Base-by-base conservation (phyloP, 2,329 filamentous ascomycete genomes). In the Graphilbum sp. region DNA sequence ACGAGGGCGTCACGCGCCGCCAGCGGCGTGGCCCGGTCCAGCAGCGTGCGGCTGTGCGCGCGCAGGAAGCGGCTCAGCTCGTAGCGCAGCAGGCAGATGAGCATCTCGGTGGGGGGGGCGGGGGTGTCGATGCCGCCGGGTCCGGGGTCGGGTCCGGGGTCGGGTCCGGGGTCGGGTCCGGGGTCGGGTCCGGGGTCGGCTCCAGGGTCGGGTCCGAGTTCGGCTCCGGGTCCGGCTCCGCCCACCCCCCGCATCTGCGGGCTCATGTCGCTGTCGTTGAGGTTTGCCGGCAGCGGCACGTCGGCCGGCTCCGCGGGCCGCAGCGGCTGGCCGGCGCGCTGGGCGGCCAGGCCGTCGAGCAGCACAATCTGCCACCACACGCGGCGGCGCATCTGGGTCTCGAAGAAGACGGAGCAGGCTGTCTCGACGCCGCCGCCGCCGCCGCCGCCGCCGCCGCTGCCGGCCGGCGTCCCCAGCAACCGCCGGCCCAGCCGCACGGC, bases 341-440 rank as follows among this genome's bases (percentile, higher is more conserved):
- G 44, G 18, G 42, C 27, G 11, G 30, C 34, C 13, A 65, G 59
- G 5, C 65, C 54, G 41, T 79, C 74, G 2, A 76, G 52, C 11
- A 70, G 59, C 19, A 66, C 57, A 3, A 77, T 58, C 35, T 67
- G 61, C 63, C 69, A 75, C 67, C 72, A 77, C 1, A 74, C 50
- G 1, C 73, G 58, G 11, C 73, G 60, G 6, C 72, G 61, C 47
- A 75, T 66, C 47, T 78, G 69, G 1, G 64, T 61, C 25, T 77
- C 69, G 38, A 72, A 77, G 0, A 66, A 62, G 0, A 59, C 59
- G 2, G 75, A 47, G 9, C 49, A n/a, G n/a, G n/a, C n/a, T n/a
- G n/a, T n/a, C n/a, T n/a, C n/a, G n/a, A n/a, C n/a, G n/a, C n/a
- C n/a, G n/a, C 64, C 6, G 48, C 64, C 52, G 18, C 63, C 61